These are phyloP conservation scores for Mortierella sp. DNA, from an alignment of 371 early-diverging fungal species.

Conservation along the genomic window DNA sequence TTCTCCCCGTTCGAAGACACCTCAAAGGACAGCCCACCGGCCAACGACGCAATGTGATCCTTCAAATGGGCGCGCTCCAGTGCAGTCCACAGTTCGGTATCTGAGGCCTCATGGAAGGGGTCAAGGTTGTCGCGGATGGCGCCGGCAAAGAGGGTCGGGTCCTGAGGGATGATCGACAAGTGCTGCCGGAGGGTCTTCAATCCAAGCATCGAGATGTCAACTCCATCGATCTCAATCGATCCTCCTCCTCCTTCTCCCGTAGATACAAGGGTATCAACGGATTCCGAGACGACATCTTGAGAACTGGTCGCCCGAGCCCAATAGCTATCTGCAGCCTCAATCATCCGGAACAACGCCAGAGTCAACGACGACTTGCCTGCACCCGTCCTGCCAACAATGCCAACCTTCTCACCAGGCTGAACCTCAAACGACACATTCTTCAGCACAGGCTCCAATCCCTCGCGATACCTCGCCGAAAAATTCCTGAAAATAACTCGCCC, in stretches of 20 bases:
- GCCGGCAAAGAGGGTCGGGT: constrained; percentile 92
- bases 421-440: constrained; percentile 67
- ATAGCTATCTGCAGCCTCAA: constrained; percentile 38
- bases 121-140: constrained; percentile 72
- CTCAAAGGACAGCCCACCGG: constrained; percentile 53
- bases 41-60: constrained; percentile 54
- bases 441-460: constrained; percentile 61
- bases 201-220: constrained; percentile 84
- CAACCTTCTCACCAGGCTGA: constrained; percentile 69
- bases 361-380: constrained; percentile 43
- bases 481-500: constrained; percentile 74
- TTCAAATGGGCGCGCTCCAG: constrained; percentile 67
- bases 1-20: constrained; percentile 67
- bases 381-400: constrained; percentile 70
- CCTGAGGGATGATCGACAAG: constrained; percentile 95
- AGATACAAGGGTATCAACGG: not conserved
- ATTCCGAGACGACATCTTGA: not conserved
- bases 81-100: constrained; percentile 68
- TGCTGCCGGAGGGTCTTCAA: constrained; percentile 83
- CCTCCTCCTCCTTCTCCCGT: constrained; percentile 58
- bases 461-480: constrained; percentile 32
- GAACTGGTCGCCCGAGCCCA: constrained; percentile 16
- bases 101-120: constrained; percentile 68
- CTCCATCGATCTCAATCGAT: constrained; percentile 78
- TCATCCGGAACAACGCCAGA: constrained; percentile 34